Evolutionary conservation across 257 asterid genomes (phyloP).

Genomic region (Scutellaria galericulata): DNA sequence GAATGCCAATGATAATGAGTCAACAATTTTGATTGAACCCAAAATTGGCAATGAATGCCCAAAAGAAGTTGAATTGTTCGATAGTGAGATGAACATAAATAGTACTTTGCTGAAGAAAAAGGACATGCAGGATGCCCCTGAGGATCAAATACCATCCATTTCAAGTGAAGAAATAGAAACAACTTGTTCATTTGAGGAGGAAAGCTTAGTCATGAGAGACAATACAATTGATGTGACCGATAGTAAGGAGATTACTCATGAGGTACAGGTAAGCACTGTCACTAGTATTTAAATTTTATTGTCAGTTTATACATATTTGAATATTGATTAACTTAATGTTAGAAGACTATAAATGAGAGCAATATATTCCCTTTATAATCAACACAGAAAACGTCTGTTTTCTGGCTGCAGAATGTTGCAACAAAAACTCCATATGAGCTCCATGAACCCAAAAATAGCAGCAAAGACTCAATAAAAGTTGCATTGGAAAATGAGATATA

Average conservation of each 20-base stretch:
- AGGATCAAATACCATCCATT: conserved; percentile 24
- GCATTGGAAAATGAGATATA: conserved; percentile 31
- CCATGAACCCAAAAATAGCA: conserved; percentile 4
- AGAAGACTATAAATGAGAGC: not conserved
- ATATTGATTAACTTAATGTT: not conserved
- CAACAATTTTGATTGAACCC: conserved; percentile 23
- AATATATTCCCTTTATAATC: conserved; percentile 5
- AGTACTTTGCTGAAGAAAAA: conserved; percentile 21
- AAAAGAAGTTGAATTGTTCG: conserved; percentile 7
- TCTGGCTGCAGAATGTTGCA: conserved; percentile 41
- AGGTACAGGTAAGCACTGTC: conserved; percentile 36
- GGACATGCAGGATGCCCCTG: conserved; percentile 28
- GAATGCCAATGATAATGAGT: conserved; percentile 25
- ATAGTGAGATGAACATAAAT: not conserved
- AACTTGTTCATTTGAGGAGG: conserved; percentile 30
- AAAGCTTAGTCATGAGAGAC: conserved; percentile 19
- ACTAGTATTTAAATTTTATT: conserved; percentile 3
- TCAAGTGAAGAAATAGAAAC: conserved; percentile 31
- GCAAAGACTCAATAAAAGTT: conserved; percentile 24
- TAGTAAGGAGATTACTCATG: conserved; percentile 27
- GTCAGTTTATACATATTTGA: conserved; percentile 7
- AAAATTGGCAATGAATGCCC: conserved; percentile 6
- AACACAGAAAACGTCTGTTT: conserved; percentile 1
- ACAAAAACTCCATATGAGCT: conserved; percentile 30
- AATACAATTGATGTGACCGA: conserved; percentile 7